Percentiles rank a stretch among this genome's conserved stretches.
Evolutionary conservation across 2,329 filamentous ascomycete genomes (phyloP).

Genomic region (Lasiodiplodia sp.): DNA sequence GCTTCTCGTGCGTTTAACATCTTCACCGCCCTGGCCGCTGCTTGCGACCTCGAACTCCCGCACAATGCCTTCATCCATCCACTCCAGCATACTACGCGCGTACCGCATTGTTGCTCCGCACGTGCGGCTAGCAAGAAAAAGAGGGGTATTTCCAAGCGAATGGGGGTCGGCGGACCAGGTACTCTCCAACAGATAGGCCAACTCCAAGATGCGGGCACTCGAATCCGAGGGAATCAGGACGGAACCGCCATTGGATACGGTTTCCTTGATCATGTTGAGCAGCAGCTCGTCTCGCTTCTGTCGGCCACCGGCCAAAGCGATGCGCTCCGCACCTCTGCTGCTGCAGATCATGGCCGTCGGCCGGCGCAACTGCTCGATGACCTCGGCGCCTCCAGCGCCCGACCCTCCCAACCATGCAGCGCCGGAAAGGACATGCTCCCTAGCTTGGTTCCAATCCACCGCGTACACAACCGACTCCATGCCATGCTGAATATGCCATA

Average conservation of each 20-base stretch:
- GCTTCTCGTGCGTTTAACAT: slow-evolving; percentile 42
- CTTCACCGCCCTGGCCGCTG: slow-evolving; percentile 40
- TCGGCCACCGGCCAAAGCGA: slow-evolving; percentile 73
- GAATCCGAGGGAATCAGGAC: slow-evolving; percentile 95
- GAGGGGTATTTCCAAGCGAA: slow-evolving; percentile 53
- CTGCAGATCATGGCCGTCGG: slow-evolving; percentile 95
- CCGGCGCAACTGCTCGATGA: slow-evolving; percentile 91
- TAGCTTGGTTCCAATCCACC: slow-evolving; percentile 97
- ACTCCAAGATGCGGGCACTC: slow-evolving; percentile 89
- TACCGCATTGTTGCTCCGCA: slow-evolving; percentile 89
- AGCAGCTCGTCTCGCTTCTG: slow-evolving; percentile 86
- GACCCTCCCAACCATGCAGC: slow-evolving; percentile 91
- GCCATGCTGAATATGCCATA: slow-evolving; percentile 98
- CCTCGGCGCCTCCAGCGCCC: slow-evolving; percentile 81
- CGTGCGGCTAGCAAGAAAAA: slow-evolving; percentile 87
- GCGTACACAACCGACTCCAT: slow-evolving; percentile 97
- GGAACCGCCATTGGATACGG: slow-evolving; percentile 82
- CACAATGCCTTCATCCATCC: slow-evolving; percentile 97
- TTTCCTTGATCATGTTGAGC: slow-evolving; percentile 79
- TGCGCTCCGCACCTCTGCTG: slow-evolving; percentile 77
- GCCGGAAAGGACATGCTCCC: slow-evolving; percentile 91
- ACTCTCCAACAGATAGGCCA: slow-evolving; percentile 91
- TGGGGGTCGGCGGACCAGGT: slow-evolving; percentile 70
- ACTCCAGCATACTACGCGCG: slow-evolving; percentile 94
- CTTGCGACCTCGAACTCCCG: slow-evolving; percentile 82